Evolutionary conservation across 2,329 filamentous ascomycete species (phyloP).

Genomic region (Claviceps quebecensis): DNA sequence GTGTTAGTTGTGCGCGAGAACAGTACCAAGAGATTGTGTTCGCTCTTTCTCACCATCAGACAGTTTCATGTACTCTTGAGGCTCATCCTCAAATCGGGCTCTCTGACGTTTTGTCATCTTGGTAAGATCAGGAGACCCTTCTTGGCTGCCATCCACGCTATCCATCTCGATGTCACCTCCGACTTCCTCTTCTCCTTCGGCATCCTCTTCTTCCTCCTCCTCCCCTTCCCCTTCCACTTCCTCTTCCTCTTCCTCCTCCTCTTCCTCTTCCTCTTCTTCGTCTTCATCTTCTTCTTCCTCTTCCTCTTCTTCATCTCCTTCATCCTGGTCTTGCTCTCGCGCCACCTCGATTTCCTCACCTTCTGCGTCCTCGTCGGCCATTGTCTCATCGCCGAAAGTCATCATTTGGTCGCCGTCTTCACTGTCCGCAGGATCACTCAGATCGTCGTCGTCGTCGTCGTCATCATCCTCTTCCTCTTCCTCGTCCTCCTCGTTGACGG

Average conservation of each 20-base stretch:
- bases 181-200: slow-evolving; percentile 24
- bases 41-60: slow-evolving; percentile 36
- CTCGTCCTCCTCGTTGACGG: slow-evolving; percentile 29
- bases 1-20: neutral
- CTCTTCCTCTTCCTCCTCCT: slow-evolving; percentile 23
- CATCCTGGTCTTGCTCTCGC: slow-evolving; percentile 22
- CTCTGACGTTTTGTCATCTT: slow-evolving; percentile 49
- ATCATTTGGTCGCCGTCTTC: slow-evolving; percentile 27
- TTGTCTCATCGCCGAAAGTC: slow-evolving; percentile 30
- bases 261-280: slow-evolving; percentile 29
- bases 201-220: slow-evolving; percentile 10
- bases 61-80: slow-evolving; percentile 43
- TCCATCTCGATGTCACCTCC: slow-evolving; percentile 23
- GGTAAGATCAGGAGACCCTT: slow-evolving; percentile 37
- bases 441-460: slow-evolving; percentile 40
- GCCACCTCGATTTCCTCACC: slow-evolving; percentile 30
- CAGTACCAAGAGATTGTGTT: neutral
- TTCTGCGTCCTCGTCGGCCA: slow-evolving; percentile 33
- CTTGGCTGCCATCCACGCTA: slow-evolving; percentile 32
- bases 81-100: slow-evolving; percentile 42
- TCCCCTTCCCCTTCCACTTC: neutral
- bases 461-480: slow-evolving; percentile 36
- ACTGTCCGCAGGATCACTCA: slow-evolving; percentile 39
- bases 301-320: slow-evolving; percentile 29
- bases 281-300: slow-evolving; percentile 31